Base-by-base conservation (phyloP, 305 asterid genomes). In the Fraxinus dipetala region DNA sequence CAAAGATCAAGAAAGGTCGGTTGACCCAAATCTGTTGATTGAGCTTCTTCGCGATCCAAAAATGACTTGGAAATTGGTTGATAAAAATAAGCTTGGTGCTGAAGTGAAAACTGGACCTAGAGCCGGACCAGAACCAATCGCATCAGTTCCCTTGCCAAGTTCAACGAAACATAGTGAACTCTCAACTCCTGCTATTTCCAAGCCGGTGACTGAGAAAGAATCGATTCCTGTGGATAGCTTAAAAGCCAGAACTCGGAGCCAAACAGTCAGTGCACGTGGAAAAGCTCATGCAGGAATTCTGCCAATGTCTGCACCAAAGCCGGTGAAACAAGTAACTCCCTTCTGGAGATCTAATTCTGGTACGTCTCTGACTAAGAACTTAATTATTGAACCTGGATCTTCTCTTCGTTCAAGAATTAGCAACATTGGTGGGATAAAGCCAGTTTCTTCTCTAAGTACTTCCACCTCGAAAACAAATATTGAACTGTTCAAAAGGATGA, bases 1-100 rank as follows among this genome's bases (percentile, higher is more conserved):
- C 63, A 83, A 78, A 28, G 85, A 77, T 74, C 80, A 76, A 7
- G 82, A 74, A 78, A 79, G 81, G 63, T 34, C 59, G 59, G 83
- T 89, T 14, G 92, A 86, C 85, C 43, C 81, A 3, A 36, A 72
- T 9, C 81, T 85, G 77, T 38, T 89, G 85, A 40, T 87, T 77
- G 76, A 84, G 63, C 13, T 84, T 40, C 86, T 90, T 6, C 28
- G 73, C 14, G 54, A 89, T 84, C 91, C 91, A 9, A 84, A 89
- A 77, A 76, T 82, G 86, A 79, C 84, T 8, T 74, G 81, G 86
- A 85, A 81, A 77, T 75, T 90, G 78, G 69, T 85, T 14, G 75
- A 56, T 69, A 79, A 74, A 73, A 67, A 67, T 7, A 63, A 79
- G 36, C 1, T 56, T 16, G 43, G 78, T 45, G 36, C 83, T 51